Evolutionary conservation across 306 rosid species (phyloP).

Genomic region (Hylodesmum podocarpum): DNA sequence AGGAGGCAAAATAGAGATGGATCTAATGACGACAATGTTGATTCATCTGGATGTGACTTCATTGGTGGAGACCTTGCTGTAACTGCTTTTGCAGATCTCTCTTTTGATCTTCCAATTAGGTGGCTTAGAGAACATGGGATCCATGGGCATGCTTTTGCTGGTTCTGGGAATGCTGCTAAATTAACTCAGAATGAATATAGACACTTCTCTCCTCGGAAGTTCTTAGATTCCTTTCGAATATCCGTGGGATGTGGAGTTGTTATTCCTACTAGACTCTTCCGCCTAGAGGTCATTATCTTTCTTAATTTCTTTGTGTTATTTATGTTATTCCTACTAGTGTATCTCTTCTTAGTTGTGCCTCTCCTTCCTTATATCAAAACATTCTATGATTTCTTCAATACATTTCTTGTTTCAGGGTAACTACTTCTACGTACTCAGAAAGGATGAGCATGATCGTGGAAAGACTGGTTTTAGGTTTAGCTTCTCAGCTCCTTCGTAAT

Average conservation of each 20-base stretch:
- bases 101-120: conserved; percentile 77
- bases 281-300: conserved; percentile 72
- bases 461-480: conserved; percentile 85
- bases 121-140: conserved; percentile 84
- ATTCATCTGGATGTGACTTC: conserved; percentile 53
- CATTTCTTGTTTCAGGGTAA: conserved; percentile 60
- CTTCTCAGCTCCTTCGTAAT: conserved; percentile 71
- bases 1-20: conserved; percentile 53
- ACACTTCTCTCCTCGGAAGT: conserved; percentile 55
- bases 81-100: conserved; percentile 84
- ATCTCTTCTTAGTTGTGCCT: no score
- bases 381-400: conserved; percentile 2
- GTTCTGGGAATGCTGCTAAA: conserved; percentile 76
- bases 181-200: conserved; percentile 69
- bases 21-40: conserved; percentile 40
- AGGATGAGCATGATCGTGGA: conserved; percentile 67
- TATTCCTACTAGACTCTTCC: conserved; percentile 74
- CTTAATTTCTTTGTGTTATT: conserved; percentile 19
- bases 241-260: conserved; percentile 84
- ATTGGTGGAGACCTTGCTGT: conserved; percentile 93
- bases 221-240: conserved; percentile 65
- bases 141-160: conserved; percentile 83
- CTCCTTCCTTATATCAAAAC: neutral
- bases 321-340: no score
- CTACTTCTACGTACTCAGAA: conserved; percentile 69